A percentile compares a stretch with the other conserved stretches of the same genome.
phyloP scores from a whole-genome alignment of 2,329 filamentous ascomycete genomes.

The Xylariaceae sp. region DNA sequence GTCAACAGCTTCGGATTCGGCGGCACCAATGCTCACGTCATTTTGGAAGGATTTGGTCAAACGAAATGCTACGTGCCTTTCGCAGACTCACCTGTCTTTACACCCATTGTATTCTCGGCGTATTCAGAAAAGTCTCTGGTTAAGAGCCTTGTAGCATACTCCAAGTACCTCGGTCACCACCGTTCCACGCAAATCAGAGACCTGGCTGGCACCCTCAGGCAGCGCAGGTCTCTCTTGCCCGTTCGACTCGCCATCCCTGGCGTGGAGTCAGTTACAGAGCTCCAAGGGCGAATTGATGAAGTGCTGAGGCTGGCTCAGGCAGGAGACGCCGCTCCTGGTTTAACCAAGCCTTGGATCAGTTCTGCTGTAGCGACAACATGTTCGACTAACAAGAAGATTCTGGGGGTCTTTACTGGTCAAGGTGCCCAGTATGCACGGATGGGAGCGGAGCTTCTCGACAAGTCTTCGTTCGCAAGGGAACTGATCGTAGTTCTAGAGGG shows the following conservation, averaged over 20 bases:
- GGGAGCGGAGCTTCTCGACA: slow-evolving; percentile 20
- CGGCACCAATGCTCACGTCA: slow-evolving; percentile 26
- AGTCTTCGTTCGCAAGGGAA: too few species aligned
- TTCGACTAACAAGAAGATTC: too few species aligned
- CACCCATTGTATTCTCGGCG: neutral
- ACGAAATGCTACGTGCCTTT: neutral
- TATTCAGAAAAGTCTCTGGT: neutral
- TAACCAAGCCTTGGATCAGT: too few species aligned
- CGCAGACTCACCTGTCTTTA: neutral
- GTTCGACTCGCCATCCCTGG: neutral
- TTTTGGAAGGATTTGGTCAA: slow-evolving; percentile 18
- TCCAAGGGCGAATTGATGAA: too few species aligned
- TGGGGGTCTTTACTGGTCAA: slow-evolving; percentile 13
- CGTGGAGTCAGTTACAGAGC: too few species aligned
- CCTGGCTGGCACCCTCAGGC: neutral
- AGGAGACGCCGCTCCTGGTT: too few species aligned
- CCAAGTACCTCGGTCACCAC: too few species aligned
- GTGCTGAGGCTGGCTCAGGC: too few species aligned
- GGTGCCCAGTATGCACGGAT: slow-evolving; percentile 27
- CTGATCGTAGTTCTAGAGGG: neutral
- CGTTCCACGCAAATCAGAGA: too few species aligned
- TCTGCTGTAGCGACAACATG: too few species aligned
- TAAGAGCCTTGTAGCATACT: too few species aligned
- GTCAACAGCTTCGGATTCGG: slow-evolving; percentile 33
- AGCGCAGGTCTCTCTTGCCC: neutral